Evolutionary conservation across 495 filamentous ascomycete species (phyloP).

Genomic region (Pseudevernia furfuracea): DNA sequence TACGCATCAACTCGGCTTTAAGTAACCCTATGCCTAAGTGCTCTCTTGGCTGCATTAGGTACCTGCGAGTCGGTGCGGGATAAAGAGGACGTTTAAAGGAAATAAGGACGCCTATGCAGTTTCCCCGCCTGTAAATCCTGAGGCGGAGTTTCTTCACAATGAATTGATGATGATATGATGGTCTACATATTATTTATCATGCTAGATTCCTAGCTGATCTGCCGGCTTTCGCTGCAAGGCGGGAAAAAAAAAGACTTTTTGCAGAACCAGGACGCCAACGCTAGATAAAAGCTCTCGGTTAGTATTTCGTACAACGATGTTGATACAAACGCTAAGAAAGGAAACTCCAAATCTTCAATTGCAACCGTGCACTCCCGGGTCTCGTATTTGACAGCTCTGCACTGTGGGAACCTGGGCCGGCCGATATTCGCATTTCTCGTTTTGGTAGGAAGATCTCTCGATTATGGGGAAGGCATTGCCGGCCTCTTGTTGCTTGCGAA

Average conservation of each 20-base stretch:
- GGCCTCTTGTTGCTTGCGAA: conserved; percentile 24
- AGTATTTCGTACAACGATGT: conserved; percentile 12
- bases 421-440: conserved; percentile 14
- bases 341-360: neutral
- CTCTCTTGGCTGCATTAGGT: neutral
- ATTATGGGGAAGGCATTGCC: neutral
- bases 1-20: neutral
- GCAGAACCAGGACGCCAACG: conserved; percentile 18
- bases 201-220: neutral
- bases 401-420: neutral
- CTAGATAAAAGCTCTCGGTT: conserved; percentile 13
- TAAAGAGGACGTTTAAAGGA: neutral
- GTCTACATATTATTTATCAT: neutral
- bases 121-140: neutral
- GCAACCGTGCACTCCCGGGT: conserved; percentile 11
- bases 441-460: neutral
- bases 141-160: neutral
- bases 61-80: neutral
- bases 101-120: neutral
- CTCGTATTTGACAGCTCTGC: neutral
- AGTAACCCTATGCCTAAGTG: neutral
- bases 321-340: conserved; percentile 9
- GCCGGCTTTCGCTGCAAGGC: neutral
- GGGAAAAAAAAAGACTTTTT: conserved; percentile 8
- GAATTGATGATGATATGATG: neutral